These are phyloP conservation scores for Pseudopithomyces chartarum DNA, from an alignment of 2,329 filamentous ascomycete species.

Conservation along the genomic window DNA sequence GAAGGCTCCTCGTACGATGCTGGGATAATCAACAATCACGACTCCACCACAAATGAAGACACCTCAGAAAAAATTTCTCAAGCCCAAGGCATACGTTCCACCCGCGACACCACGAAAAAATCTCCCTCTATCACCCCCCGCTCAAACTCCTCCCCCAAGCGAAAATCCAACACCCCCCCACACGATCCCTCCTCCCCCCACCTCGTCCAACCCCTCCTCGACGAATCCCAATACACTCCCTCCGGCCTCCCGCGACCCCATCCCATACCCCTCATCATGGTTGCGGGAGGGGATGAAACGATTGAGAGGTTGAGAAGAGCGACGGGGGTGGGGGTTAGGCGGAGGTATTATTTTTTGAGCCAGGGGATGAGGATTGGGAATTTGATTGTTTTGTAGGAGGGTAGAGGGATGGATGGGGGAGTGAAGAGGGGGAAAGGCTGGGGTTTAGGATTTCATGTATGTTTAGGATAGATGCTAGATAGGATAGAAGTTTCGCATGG, in stretches of 20 bases:
- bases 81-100: not conserved
- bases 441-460: no score
- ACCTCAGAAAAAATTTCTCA: not conserved
- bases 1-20: constrained; percentile 31
- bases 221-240: constrained; percentile 73
- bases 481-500: no score
- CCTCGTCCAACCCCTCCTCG: constrained; percentile 72
- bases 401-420: not conserved
- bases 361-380: constrained; percentile 81
- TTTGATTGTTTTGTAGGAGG: constrained; percentile 65
- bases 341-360: constrained; percentile 80
- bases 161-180: constrained; percentile 28
- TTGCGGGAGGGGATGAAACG: constrained; percentile 69
- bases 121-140: not conserved
- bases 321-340: constrained; percentile 73
- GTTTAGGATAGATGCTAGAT: no score
- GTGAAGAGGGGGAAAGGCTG: not conserved
- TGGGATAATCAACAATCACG: constrained; percentile 17
- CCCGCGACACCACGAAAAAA: constrained; percentile 4
- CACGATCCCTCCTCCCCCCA: not conserved
- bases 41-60: not conserved
- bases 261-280: constrained; percentile 82
- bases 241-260: constrained; percentile 71
- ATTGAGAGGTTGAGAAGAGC: constrained; percentile 68
- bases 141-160: constrained; percentile 14